Evolutionary conservation across 371 early-diverging fungal genomes (phyloP).

Genomic region (Mortierella polycephala): DNA sequence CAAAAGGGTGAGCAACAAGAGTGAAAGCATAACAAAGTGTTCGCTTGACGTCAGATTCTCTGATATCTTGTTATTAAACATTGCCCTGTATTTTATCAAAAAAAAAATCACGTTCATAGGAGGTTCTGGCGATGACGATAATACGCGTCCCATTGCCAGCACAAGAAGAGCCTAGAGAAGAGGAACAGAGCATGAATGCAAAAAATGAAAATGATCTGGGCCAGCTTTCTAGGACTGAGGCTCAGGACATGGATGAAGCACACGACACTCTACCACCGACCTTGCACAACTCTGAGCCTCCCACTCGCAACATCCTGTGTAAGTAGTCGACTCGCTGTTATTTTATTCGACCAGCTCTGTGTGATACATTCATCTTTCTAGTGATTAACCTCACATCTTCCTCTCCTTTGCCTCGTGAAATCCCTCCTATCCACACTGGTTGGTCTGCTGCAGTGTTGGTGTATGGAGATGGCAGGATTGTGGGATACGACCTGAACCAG

Average conservation of each 20-base stretch:
- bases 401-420: not conserved
- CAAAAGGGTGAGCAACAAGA: not conserved
- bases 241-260: not conserved
- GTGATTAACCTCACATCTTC: not conserved
- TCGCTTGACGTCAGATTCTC: not conserved
- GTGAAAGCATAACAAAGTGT: not conserved
- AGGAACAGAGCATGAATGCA: no score
- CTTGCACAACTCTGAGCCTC: not conserved
- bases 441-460: conserved; percentile 27
- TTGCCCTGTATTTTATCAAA: not conserved
- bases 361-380: not conserved
- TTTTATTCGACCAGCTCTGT: not conserved
- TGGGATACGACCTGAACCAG: conserved; percentile 31
- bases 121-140: conserved; percentile 37
- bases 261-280: not conserved
- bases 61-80: not conserved
- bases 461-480: conserved; percentile 25
- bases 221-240: not conserved
- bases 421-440: not conserved
- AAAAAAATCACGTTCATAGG: not conserved
- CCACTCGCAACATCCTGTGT: conserved; percentile 29
- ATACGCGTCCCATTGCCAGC: conserved; percentile 10
- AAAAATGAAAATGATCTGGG: not conserved
- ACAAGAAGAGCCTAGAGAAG: not conserved
- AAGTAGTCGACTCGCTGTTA: not conserved